phyloP scores from a whole-genome alignment of 164 flowering plant genomes.

The Akebia trifoliata region DNA sequence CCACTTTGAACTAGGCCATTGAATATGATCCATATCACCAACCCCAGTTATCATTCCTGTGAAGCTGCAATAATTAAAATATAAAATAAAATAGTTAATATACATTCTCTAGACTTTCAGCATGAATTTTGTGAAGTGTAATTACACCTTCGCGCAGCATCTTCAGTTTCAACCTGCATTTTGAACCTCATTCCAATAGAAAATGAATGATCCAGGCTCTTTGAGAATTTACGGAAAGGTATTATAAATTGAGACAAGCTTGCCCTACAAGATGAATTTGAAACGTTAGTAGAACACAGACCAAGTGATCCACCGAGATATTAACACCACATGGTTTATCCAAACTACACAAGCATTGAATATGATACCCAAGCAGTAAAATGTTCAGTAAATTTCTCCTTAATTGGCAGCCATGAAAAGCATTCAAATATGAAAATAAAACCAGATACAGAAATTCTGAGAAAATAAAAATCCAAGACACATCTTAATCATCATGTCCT shows the following conservation, averaged over 20 bases:
- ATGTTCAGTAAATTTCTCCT: too few relatives aligned
- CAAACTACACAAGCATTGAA: too few relatives aligned
- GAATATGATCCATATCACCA: constrained; percentile 67
- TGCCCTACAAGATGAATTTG: constrained; percentile 40
- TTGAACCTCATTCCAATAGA: constrained; percentile 73
- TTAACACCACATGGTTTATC: too few relatives aligned
- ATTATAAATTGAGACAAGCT: constrained; percentile 67
- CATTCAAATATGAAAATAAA: too few relatives aligned
- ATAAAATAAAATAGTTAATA: background rate
- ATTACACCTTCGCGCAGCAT: constrained; percentile 74
- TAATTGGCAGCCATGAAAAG: too few relatives aligned
- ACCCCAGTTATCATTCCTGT: constrained; percentile 72
- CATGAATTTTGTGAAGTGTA: background rate
- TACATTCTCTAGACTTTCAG: background rate
- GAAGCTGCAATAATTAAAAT: constrained; percentile 39
- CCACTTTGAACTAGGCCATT: constrained; percentile 94
- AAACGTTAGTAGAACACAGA: too few relatives aligned
- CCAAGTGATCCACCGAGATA: too few relatives aligned
- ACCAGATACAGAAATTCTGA: too few relatives aligned
- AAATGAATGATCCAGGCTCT: constrained; percentile 44
- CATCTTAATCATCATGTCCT: too few relatives aligned
- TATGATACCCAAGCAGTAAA: too few relatives aligned
- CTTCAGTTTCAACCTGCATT: constrained; percentile 80
- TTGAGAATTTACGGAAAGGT: constrained; percentile 54
- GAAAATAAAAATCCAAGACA: too few relatives aligned